Evolutionary conservation across 2,329 filamentous ascomycete species (phyloP).

Genomic region (Fusarium tuaranense): DNA sequence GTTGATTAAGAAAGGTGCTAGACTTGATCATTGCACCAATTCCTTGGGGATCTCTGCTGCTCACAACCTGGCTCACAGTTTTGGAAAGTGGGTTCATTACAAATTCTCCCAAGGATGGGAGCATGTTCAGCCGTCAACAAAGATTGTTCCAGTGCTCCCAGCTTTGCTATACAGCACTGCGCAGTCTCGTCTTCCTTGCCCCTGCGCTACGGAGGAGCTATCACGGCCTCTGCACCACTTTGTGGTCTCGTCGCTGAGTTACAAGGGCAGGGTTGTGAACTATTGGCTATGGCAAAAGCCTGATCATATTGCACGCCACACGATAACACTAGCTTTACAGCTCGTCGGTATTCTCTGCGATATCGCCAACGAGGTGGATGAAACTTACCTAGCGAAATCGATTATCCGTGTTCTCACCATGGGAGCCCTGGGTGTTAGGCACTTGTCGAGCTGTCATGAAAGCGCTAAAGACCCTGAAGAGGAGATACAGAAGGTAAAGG

Average conservation of each 20-base stretch:
- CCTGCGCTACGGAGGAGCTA: background rate
- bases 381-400: background rate
- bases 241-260: background rate
- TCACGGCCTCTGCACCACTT: background rate
- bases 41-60: background rate
- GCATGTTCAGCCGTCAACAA: too few species aligned
- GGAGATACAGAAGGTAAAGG: background rate
- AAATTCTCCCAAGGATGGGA: fast-evolving
- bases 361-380: fast-evolving
- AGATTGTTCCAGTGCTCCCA: background rate
- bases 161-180: background rate
- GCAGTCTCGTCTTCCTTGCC: background rate
- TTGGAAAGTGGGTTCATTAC: background rate
- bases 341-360: background rate
- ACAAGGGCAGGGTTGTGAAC: background rate
- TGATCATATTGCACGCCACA: too few species aligned
- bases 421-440: background rate
- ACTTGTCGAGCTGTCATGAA: background rate
- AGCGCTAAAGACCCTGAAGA: background rate
- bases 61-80: background rate
- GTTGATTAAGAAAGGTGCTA: background rate
- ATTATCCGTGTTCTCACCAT: background rate
- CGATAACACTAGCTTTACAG: background rate
- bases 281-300: too few species aligned
- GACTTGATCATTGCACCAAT: background rate